Conservation (phyloP, 1,284 basidiomycete genomes). For the Leccinum solheimii region DNA sequence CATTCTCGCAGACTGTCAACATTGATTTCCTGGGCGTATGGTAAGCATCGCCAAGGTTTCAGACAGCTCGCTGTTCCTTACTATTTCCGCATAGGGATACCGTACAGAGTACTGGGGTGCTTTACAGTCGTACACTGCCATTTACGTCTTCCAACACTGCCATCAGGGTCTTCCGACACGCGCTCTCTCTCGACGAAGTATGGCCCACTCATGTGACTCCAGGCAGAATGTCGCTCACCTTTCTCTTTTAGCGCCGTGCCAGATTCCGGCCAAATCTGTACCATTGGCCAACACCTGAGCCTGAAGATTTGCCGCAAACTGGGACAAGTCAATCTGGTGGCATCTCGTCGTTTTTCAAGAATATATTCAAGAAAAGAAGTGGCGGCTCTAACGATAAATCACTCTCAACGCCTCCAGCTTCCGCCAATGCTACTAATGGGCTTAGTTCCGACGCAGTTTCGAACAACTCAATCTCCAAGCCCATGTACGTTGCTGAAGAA, state of each 20-base stretch:
- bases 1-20: slow-evolving; percentile 58
- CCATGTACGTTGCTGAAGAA: slow-evolving; percentile 11
- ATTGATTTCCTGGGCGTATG: slow-evolving; percentile 67
- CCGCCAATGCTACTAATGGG: not conserved
- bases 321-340: not conserved
- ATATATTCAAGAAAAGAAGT: slow-evolving; percentile 1
- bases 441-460: not conserved
- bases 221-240: slow-evolving; percentile 10
- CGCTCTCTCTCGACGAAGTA: slow-evolving; percentile 65
- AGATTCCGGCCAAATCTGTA: slow-evolving; percentile 57
- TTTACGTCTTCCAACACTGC: slow-evolving; percentile 59
- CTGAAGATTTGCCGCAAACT: slow-evolving; percentile 11
- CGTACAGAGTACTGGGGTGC: slow-evolving; percentile 62
- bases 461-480: not conserved
- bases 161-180: slow-evolving; percentile 63
- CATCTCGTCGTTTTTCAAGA: not conserved
- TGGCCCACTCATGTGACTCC: slow-evolving; percentile 7
- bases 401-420: not conserved
- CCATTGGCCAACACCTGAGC: slow-evolving; percentile 36
- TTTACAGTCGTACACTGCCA: slow-evolving; percentile 55
- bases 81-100: slow-evolving; percentile 53
- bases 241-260: slow-evolving; percentile 46
- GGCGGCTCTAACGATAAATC: not conserved
- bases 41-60: slow-evolving; percentile 38
- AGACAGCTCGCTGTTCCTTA: not conserved